Percentiles rank a stretch among this genome's conserved stretches.
Conservation (phyloP, 1,284 basidiomycete species). For the Apiotrichum montevideense region DNA sequence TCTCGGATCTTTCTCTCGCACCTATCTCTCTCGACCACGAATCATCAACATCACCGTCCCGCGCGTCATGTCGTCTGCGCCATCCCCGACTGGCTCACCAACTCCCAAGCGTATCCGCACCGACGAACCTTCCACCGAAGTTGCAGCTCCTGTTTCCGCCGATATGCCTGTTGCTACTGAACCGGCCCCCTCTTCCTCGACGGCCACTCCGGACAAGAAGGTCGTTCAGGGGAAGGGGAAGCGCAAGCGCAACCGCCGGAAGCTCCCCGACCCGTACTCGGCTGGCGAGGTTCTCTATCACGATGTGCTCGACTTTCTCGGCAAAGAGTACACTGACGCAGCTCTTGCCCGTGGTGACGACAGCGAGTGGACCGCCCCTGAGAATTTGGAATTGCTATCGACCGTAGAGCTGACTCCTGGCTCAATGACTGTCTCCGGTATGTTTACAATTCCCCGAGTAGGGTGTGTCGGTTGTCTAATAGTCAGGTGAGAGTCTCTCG, state of each 20-base stretch:
- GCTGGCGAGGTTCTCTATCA: conserved; percentile 67
- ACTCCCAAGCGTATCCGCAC: conserved; percentile 11
- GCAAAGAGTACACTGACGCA: conserved; percentile 54
- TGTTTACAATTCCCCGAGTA: neutral
- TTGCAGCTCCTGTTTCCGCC: too few species aligned
- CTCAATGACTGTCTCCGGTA: conserved; percentile 28
- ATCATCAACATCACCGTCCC: too few species aligned
- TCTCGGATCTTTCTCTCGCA: too few species aligned
- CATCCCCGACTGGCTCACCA: conserved; percentile 3
- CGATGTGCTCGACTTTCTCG: conserved; percentile 65
- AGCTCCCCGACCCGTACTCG: conserved; percentile 59
- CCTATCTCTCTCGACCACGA: too few species aligned
- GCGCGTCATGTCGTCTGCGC: neutral
- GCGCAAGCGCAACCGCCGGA: conserved; percentile 27
- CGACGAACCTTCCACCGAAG: too few species aligned
- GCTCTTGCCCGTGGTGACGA: conserved; percentile 54
- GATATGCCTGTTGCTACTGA: neutral
- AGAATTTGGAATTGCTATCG: conserved; percentile 52
- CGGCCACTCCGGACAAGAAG: conserved; percentile 1
- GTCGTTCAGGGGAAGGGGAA: conserved; percentile 17
- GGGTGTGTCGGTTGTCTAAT: neutral
- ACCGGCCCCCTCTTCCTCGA: neutral
- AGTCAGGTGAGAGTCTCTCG: conserved; percentile 25
- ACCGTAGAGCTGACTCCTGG: conserved; percentile 61
- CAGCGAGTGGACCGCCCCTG: conserved; percentile 53